phyloP scores from a whole-genome alignment of 352 stramenopile species.

The Phytopythium chamaehyphon region DNA sequence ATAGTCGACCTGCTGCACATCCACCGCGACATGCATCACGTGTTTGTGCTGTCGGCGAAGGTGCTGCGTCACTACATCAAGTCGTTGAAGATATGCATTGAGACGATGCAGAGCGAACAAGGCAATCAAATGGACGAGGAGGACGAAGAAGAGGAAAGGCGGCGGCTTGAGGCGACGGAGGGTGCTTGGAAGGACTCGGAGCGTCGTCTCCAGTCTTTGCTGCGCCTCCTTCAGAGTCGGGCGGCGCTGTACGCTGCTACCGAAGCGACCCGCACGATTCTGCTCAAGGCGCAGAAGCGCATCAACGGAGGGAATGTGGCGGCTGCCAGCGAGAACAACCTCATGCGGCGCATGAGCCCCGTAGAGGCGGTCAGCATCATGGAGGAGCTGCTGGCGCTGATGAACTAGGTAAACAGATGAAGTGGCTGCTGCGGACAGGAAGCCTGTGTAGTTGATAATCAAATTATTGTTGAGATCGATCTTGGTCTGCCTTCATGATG shows the following conservation, averaged over 20 bases:
- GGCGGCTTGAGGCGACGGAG: conserved; percentile 12
- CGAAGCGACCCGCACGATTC: conserved; percentile 14
- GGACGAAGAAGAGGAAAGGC: conserved; percentile 4
- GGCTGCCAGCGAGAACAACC: conserved; percentile 16
- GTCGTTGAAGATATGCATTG: conserved; percentile 19
- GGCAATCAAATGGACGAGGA: conserved; percentile 2
- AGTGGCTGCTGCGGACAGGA: no score
- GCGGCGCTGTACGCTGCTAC: conserved; percentile 52
- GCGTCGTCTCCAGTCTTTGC: conserved; percentile 40
- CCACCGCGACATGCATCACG: conserved; percentile 87
- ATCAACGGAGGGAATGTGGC: conserved; percentile 13
- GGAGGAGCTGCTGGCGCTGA: conserved; percentile 38
- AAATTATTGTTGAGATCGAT: no score
- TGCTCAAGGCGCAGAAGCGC: background rate
- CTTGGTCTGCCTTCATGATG: no score
- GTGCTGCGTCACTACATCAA: conserved; percentile 62
- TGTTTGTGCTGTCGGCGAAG: conserved; percentile 67
- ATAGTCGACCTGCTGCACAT: conserved; percentile 95
- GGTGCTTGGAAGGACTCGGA: conserved; percentile 50
- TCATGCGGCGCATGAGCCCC: conserved; percentile 69
- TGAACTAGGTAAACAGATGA: conserved; percentile 16
- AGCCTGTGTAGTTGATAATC: no score
- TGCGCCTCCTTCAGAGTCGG: conserved; percentile 53
- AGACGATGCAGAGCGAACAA: background rate
- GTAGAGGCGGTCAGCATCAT: conserved; percentile 55